Evolutionary conservation across 306 rosid species (phyloP), one percentile per base, ranked within the genome.

Genomic region (Astragalus membranaceus): DNA sequence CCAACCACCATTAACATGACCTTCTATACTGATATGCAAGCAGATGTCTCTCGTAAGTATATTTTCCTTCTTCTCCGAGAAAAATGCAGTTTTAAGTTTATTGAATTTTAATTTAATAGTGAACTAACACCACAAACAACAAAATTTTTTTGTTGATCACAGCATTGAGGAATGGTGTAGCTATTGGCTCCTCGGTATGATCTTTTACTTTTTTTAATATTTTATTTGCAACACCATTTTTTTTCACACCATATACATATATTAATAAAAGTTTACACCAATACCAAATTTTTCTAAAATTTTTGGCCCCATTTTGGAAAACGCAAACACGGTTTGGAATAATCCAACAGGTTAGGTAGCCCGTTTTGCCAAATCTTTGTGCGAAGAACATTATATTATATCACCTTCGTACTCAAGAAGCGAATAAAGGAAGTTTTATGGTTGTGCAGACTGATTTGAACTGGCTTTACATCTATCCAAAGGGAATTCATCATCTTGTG

Each of bases 381-480:
- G 26, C 1, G 26, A 2, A 2, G 26, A 23, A 26, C 30, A 26
- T 26, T 26, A 26, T 3, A 23, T 2, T 23, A 3, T 20, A 20
- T 20, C 23, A 0, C 6, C 2, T 20, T 33, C 35, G 1, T 11
- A 50, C 50, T 36, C 2, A 26, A 26, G 5, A 46, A 53, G 10
- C 2, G 44, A 32, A 44, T 35, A 15, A 58, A 58, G 16, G 4
- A 57, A 26, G 17, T 12, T 20, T 44, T 32, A 13, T 77, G 30
- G 3, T 29, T 66, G 9, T 79, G 73, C 84, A 89, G 96, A 84
- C 89, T 30, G 76, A 64, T 36, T 67, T 81, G 67, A 6, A 7
- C 16, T 89, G 92, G 92, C 85, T 89, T n/a, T 75, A 6, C 61
- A 59, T 85, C 32, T 77, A 72, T 66, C 96, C 96, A 0, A 75